A percentile compares a stretch with the other conserved stretches of the same genome.
Conservation (phyloP, 2,329 filamentous ascomycete species). For the Bisporella sp. region DNA sequence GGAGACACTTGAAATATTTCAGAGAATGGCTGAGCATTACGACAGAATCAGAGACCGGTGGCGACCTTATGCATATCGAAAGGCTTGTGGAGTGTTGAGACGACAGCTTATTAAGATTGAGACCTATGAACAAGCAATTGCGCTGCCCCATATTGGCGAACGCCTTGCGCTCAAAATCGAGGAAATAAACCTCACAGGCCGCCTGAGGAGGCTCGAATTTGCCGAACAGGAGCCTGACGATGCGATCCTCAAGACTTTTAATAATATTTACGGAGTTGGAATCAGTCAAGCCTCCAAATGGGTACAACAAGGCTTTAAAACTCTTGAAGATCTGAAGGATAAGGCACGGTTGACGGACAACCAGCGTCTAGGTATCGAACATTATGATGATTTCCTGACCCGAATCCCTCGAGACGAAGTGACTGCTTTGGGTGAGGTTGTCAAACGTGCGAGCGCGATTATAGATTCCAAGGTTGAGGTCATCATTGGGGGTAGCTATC, state of each 20-base stretch:
- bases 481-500: conserved; percentile 78
- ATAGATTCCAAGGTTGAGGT: conserved; percentile 61
- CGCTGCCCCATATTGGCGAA: conserved; percentile 61
- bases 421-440: conserved; percentile 56
- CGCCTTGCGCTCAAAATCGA: conserved; percentile 80
- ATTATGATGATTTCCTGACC: conserved; percentile 70
- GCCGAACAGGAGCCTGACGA: conserved; percentile 62
- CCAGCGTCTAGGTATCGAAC: conserved; percentile 71
- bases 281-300: conserved; percentile 63
- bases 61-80: conserved; percentile 69
- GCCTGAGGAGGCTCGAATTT: conserved; percentile 64
- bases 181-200: conserved; percentile 73
- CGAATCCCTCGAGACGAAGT: conserved; percentile 77
- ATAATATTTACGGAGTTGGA: conserved; percentile 75
- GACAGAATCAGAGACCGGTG: conserved; percentile 68
- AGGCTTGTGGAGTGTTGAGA: conserved; percentile 65
- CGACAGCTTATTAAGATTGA: conserved; percentile 56
- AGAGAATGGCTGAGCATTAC: conserved; percentile 76
- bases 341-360: conserved; percentile 58
- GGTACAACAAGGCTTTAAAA: conserved; percentile 67
- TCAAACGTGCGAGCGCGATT: conserved; percentile 48
- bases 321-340: conserved; percentile 61
- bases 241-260: conserved; percentile 58
- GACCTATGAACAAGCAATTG: conserved; percentile 62
- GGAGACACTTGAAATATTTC: conserved; percentile 67